Percentiles rank a stretch among this genome's conserved stretches.
phyloP scores from a whole-genome alignment of 305 asterid species.

The Petunia hybrid region DNA sequence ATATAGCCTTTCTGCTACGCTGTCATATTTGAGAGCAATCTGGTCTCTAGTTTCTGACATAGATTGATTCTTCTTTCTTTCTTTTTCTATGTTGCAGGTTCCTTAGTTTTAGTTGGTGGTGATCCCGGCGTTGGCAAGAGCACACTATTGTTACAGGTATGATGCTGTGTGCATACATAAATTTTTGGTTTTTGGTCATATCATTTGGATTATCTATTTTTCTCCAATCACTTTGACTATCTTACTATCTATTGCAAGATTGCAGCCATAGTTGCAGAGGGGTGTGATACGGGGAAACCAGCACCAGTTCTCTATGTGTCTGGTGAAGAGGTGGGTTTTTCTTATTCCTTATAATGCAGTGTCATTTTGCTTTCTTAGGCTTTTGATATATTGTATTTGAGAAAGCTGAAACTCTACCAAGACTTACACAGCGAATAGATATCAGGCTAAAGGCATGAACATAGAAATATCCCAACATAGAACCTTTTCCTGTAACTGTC shows the following conservation, averaged over 20 bases:
- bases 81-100: constrained; percentile 60
- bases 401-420: constrained; percentile 15
- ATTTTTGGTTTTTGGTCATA: constrained; percentile 20
- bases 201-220: constrained; percentile 26
- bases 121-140: constrained; percentile 99
- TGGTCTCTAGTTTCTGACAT: not conserved
- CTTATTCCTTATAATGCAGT: not conserved
- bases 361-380: not conserved
- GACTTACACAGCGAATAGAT: too few species aligned
- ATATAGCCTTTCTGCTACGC: not conserved
- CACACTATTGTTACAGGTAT: constrained; percentile 91
- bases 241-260: constrained; percentile 53
- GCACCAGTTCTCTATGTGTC: constrained; percentile 90
- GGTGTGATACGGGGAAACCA: constrained; percentile 52
- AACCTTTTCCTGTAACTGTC: not conserved
- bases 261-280: constrained; percentile 86
- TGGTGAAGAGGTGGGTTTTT: constrained; percentile 88
- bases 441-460: constrained; percentile 4
- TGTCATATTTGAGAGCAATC: not conserved
- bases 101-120: constrained; percentile 93
- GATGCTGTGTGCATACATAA: constrained; percentile 30
- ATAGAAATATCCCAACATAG: not conserved
- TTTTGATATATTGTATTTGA: not conserved
- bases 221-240: constrained; percentile 34
- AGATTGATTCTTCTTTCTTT: not conserved